These are phyloP conservation scores for Clathrus columnatus DNA, from an alignment of 768 basidiomycete genomes.

Conservation along the genomic window DNA sequence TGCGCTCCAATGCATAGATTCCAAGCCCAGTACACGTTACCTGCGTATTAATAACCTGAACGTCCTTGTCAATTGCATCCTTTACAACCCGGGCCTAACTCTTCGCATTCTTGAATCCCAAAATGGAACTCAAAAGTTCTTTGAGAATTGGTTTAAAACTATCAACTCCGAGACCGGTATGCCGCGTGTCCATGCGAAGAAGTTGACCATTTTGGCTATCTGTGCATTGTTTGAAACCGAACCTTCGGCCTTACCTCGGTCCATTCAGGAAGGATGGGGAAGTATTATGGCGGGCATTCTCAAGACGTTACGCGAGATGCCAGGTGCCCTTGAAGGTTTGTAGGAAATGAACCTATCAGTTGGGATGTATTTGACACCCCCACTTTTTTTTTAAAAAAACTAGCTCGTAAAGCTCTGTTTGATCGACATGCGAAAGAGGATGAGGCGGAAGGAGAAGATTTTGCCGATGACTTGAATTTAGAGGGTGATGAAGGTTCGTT, in stretches of 20 bases:
- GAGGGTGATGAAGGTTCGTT: conserved; percentile 56
- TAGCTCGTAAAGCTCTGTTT: conserved; percentile 56
- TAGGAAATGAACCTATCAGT: background rate
- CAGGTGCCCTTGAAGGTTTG: conserved; percentile 67
- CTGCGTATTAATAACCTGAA: conserved; percentile 74
- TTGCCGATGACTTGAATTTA: conserved; percentile 51
- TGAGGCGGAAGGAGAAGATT: conserved; percentile 33
- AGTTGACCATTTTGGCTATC: conserved; percentile 66
- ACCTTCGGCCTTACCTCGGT: conserved; percentile 44
- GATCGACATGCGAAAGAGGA: conserved; percentile 33
- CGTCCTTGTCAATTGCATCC: conserved; percentile 71
- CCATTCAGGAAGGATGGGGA: conserved; percentile 63
- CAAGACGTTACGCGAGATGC: conserved; percentile 68
- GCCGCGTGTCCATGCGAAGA: conserved; percentile 88
- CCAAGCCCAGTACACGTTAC: conserved; percentile 44
- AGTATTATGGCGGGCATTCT: conserved; percentile 63
- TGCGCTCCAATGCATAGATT: conserved; percentile 50
- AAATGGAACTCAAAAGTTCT: conserved; percentile 65
- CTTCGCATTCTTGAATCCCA: conserved; percentile 65
- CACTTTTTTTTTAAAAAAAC: conserved; percentile 11
- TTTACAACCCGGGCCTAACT: conserved; percentile 75
- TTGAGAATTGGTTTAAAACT: conserved; percentile 74
- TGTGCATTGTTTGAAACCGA: conserved; percentile 71
- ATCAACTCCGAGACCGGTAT: conserved; percentile 48
- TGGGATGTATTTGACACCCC: background rate